phyloP scores from a whole-genome alignment of 2,329 filamentous ascomycete species.

The Alternaria brassicae region DNA sequence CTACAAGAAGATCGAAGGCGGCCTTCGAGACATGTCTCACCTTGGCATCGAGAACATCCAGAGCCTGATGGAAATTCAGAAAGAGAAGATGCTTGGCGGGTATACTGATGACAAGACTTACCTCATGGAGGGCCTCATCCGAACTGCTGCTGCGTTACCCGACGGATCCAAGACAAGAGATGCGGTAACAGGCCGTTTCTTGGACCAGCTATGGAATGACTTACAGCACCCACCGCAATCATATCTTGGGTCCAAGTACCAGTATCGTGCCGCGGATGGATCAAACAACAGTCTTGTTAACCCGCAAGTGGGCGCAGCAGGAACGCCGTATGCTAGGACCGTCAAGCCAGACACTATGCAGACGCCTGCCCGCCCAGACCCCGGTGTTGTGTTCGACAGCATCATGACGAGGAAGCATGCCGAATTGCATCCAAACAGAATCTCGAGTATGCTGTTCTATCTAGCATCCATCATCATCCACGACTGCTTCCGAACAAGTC shows the following conservation, averaged over 20 bases:
- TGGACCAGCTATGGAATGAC: conserved; percentile 58
- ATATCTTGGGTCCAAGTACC: conserved; percentile 54
- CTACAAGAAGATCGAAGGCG: conserved; percentile 45
- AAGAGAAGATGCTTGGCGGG: conserved; percentile 55
- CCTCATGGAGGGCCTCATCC: conserved; percentile 65
- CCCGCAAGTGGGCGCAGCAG: conserved; percentile 69
- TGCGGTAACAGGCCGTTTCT: conserved; percentile 53
- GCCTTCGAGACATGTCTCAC: conserved; percentile 43
- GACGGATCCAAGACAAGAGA: conserved; percentile 50
- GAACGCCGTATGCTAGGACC: conserved; percentile 72
- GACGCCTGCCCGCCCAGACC: conserved; percentile 68
- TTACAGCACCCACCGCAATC: conserved; percentile 57
- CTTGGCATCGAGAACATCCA: conserved; percentile 46
- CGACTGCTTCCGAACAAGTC: conserved; percentile 71
- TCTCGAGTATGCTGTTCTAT: conserved; percentile 78
- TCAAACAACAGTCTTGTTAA: conserved; percentile 65
- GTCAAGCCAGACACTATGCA: conserved; percentile 66
- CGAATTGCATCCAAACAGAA: conserved; percentile 71
- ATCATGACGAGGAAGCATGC: conserved; percentile 69
- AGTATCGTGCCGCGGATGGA: conserved; percentile 59
- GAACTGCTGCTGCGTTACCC: conserved; percentile 54
- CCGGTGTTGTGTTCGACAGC: conserved; percentile 71
- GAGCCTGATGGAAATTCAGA: conserved; percentile 48
- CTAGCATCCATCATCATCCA: conserved; percentile 70
- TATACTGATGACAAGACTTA: conserved; percentile 68